Percentiles rank a stretch among this genome's conserved stretches.
phyloP scores from a whole-genome alignment of 306 rosid genomes.

The Quercus dentata region DNA sequence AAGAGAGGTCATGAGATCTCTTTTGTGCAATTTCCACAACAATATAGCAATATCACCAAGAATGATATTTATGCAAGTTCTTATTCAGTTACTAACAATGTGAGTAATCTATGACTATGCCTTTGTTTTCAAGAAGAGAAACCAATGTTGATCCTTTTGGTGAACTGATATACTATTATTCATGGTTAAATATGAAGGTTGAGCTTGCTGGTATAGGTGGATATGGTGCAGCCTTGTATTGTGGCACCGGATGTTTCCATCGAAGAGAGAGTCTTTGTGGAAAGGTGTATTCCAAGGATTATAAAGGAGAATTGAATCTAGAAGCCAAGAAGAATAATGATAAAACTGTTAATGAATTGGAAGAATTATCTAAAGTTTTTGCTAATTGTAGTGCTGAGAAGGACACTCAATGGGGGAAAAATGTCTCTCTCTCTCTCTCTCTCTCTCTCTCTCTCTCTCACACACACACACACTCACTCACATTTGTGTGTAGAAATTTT shows the following conservation, averaged over 20 bases:
- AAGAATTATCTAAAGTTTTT: slow-evolving; percentile 48
- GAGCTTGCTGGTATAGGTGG: slow-evolving; percentile 54
- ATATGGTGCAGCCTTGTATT: slow-evolving; percentile 46
- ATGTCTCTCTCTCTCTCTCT: slow-evolving; percentile 34
- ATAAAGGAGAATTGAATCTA: slow-evolving; percentile 1
- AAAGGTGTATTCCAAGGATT: slow-evolving; percentile 29
- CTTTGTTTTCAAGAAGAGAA: not conserved
- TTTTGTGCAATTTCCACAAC: slow-evolving; percentile 58
- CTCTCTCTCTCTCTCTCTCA: not conserved
- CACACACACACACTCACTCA: fast-evolving
- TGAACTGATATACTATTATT: not conserved
- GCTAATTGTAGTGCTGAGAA: slow-evolving; percentile 54
- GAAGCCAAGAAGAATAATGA: slow-evolving; percentile 18
- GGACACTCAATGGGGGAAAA: slow-evolving; percentile 67
- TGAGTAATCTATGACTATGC: slow-evolving; percentile 7
- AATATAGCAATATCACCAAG: slow-evolving; percentile 35
- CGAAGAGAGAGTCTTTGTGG: slow-evolving; percentile 61
- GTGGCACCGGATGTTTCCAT: slow-evolving; percentile 81
- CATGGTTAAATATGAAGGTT: slow-evolving; percentile 30
- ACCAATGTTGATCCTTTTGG: not conserved
- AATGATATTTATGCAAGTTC: slow-evolving; percentile 44
- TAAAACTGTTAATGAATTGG: slow-evolving; percentile 41
- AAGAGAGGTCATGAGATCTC: slow-evolving; percentile 49
- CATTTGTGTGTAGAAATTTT: not conserved
- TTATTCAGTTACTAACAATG: slow-evolving; percentile 2